Conservation (phyloP, 1,284 basidiomycete genomes). For the Ceratobasidium sp. region DNA sequence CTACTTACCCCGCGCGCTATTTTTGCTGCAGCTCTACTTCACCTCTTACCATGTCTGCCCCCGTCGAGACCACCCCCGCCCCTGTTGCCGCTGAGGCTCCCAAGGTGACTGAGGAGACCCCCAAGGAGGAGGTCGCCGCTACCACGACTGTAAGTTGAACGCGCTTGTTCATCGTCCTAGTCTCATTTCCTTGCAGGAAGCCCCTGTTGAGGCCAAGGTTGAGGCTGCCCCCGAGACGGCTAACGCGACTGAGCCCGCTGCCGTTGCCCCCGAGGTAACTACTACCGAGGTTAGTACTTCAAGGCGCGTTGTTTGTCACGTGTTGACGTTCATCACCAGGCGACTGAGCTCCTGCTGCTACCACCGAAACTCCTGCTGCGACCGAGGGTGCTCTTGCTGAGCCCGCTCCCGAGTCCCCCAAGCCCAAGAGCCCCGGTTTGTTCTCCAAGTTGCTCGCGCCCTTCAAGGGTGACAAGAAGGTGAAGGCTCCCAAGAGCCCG, state of each 20-base stretch:
- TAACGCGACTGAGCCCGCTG: constrained; percentile 37
- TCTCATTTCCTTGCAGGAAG: constrained; percentile 9
- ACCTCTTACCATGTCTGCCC: constrained; percentile 68
- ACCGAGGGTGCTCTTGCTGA: constrained; percentile 40
- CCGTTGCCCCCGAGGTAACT: constrained; percentile 43
- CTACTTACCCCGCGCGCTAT: not conserved
- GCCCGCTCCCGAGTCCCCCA: constrained; percentile 34
- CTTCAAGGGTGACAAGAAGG: constrained; percentile 61
- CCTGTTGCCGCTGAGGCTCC: constrained; percentile 52
- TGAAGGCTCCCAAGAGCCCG: constrained; percentile 58
- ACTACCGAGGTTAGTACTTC: constrained; percentile 43
- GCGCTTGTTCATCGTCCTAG: constrained; percentile 5
- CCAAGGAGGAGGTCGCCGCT: constrained; percentile 33
- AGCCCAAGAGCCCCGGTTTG: constrained; percentile 59
- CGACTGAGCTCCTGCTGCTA: constrained; percentile 40
- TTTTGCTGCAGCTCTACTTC: constrained; percentile 22
- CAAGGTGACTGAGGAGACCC: constrained; percentile 53
- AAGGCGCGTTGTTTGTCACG: constrained; percentile 7
- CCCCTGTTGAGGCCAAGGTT: constrained; percentile 34
- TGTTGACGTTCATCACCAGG: constrained; percentile 43
- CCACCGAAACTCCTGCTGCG: constrained; percentile 51
- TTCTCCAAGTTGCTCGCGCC: constrained; percentile 73
- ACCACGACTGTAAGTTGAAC: constrained; percentile 27
- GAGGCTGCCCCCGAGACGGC: constrained; percentile 43
- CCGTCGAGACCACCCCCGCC: constrained; percentile 45